Evolutionary conservation across 805 yeast species (phyloP), one percentile per base, ranked within the genome.

Genomic region (Cyberlindnera americana): DNA sequence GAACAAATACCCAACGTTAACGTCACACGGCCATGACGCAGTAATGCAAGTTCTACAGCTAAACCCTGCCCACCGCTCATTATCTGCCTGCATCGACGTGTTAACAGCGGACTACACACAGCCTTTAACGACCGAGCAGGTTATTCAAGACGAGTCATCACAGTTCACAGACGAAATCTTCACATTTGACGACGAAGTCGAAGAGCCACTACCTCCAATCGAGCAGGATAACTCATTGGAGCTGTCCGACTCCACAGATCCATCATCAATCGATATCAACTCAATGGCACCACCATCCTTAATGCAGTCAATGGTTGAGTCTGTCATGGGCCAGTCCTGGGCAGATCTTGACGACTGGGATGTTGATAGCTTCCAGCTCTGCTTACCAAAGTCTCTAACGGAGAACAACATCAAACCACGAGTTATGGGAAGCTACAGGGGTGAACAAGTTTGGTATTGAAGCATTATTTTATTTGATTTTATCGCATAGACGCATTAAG

Each of bases 1-100:
- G 58, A 89, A 83, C 58, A 76, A 83, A 43, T 86, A 83, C 61
- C 86, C 91, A 26, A 67, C 82, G 10, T 73, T 86, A 75, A 75
- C 87, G 28, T 72, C 72, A 34, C 91, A 83, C 50, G 73, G 85
- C 46, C 85, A 82, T 59, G 73, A 78, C 65, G 86, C 56, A 65
- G 79, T 51, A 62, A 81, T 44, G 76, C 86, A 37, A 66, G 82
- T 47, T 81, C 80, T 65, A 85, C 93, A 12, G 68, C 64, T 38
- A 75, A 84, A 64, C 72, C 95, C 58, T 73, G 72, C 47, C 57
- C 81, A 46, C 56, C 62, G 40, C 63, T 61, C 45, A 6, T 68
- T 85, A 57, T 72, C 70, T 40, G 61, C 62, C 10, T 83, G 81
- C 46, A 58, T 84, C 37, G 54, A 59, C 11, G 64, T 60, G 28